Evolutionary conservation across 495 filamentous ascomycete species (phyloP).

Genomic region (Cryomyces antarcticus): DNA sequence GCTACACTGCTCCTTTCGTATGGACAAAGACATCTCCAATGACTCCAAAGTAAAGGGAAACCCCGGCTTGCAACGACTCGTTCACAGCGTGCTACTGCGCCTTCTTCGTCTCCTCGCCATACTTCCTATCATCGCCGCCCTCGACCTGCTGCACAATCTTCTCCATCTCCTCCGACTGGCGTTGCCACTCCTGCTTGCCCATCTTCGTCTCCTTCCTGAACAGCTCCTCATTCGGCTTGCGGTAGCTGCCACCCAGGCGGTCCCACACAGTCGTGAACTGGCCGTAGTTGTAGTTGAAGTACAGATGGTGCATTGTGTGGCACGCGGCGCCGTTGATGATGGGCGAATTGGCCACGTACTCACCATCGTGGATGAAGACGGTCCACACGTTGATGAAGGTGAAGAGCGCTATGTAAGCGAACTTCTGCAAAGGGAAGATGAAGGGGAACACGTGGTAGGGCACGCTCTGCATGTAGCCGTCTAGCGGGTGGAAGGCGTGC

Average conservation of each 20-base stretch:
- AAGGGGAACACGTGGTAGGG: constrained; percentile 92
- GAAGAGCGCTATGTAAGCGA: constrained; percentile 71
- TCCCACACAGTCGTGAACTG: constrained; percentile 96
- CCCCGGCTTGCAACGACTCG: too few species aligned
- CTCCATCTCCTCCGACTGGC: constrained; percentile 75
- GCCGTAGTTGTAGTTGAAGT: constrained; percentile 98
- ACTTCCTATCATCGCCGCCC: constrained; percentile 66
- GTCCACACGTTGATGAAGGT: constrained; percentile 95
- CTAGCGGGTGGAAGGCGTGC: constrained; percentile 87
- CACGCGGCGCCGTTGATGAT: constrained; percentile 90
- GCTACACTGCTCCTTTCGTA: too few species aligned
- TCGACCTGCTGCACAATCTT: constrained; percentile 64
- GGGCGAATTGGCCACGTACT: constrained; percentile 76
- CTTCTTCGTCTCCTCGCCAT: constrained; percentile 30
- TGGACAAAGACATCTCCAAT: too few species aligned
- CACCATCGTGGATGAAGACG: constrained; percentile 91
- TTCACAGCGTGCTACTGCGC: constrained; percentile 9
- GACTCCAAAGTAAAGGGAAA: too few species aligned
- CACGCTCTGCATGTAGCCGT: constrained; percentile 79
- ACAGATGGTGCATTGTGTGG: constrained; percentile 93
- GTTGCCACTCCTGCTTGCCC: constrained; percentile 59
- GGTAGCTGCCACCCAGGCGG: constrained; percentile 71
- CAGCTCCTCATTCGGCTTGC: constrained; percentile 68
- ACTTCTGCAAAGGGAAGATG: constrained; percentile 81
- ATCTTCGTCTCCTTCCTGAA: constrained; percentile 81